Base-by-base conservation (phyloP, 1,139 yeast species). In the Lodderomyces elongisporus region DNA sequence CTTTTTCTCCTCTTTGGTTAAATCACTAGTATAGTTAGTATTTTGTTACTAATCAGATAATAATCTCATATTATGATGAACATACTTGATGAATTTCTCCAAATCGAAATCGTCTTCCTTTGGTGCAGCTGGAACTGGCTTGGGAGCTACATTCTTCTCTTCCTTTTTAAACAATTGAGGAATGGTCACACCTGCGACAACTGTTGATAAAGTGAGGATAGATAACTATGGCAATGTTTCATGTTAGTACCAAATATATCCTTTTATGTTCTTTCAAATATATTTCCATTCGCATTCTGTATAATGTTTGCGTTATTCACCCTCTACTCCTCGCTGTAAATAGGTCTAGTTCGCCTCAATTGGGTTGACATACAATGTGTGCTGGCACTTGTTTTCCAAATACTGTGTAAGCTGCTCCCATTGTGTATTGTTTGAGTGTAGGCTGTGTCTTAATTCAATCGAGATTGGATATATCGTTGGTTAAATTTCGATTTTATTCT, bases 341-440 rank as follows among this genome's bases (percentile, higher is more conserved):
- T n/a, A n/a, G n/a, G n/a, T n/a, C n/a, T n/a, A n/a, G n/a, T n/a
- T n/a, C 24, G 17, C 16, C 5, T 20, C 15, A 10, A 22, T n/a
- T 6, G 24, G 10, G n/a, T n/a, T n/a, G 7, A 10, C 81, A 33
- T 69, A 76, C 81, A 52, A 72, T 59, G 52, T 79, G 84, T 35
- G 87, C 66, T 39, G 76, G 82, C 41, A 79, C 80, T 48, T 72
- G 72, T 56, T 57, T 77, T 35, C 87, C 87, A 29, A 79, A 65
- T 44, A 79, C 74, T 39, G 70, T 69, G 56, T 79, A 79, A 46
- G 77, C 73, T 37, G 77, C 68, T 51, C 74, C 82, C 85, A 79
- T 79, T 35, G 25, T 50, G 13, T n/a, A n/a, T n/a, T n/a, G n/a
- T n/a, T n/a, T n/a, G n/a, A n/a, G n/a, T n/a, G n/a, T n/a, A n/a